Percentiles rank a stretch among this genome's conserved stretches.
Evolutionary conservation across 2,329 filamentous ascomycete genomes (phyloP).

Genomic region (Aureobasidium sp.): DNA sequence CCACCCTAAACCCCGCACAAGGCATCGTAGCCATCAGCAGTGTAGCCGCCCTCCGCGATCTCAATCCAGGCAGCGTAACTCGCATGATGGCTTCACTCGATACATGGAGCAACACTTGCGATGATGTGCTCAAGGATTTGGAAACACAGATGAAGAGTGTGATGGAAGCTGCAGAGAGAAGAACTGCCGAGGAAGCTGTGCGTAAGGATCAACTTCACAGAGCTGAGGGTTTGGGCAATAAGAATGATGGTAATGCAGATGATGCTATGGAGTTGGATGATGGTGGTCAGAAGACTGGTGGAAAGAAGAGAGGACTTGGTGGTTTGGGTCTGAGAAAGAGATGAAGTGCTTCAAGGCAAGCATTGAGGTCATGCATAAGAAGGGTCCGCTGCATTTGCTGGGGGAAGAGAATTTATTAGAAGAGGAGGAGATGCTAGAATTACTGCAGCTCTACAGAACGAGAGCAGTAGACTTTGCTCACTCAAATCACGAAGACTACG

Average conservation of each 20-base stretch:
- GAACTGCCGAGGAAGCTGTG: slow-evolving; percentile 34
- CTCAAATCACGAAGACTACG: too few relatives aligned
- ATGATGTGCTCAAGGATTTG: slow-evolving; percentile 61
- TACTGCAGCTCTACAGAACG: too few relatives aligned
- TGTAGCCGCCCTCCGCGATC: slow-evolving; percentile 77
- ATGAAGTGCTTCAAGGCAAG: not conserved
- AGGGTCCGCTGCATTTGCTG: too few relatives aligned
- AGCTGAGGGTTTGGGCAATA: slow-evolving; percentile 18
- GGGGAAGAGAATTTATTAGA: too few relatives aligned
- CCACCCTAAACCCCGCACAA: slow-evolving; percentile 71
- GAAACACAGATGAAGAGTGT: slow-evolving; percentile 66
- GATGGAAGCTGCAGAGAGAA: slow-evolving; percentile 36
- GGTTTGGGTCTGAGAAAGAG: not conserved
- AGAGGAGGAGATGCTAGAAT: too few relatives aligned
- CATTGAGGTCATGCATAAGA: too few relatives aligned
- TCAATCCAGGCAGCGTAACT: slow-evolving; percentile 63
- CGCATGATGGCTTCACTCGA: slow-evolving; percentile 59
- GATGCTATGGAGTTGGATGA: slow-evolving; percentile 28
- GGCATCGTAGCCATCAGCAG: slow-evolving; percentile 68
- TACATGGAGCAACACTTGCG: slow-evolving; percentile 73
- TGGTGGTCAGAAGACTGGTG: not conserved
- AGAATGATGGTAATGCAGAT: slow-evolving; percentile 6
- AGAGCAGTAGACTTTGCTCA: too few relatives aligned
- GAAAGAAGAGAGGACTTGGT: slow-evolving; percentile 9
- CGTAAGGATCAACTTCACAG: slow-evolving; percentile 30